Conservation (phyloP, 2,329 filamentous ascomycete genomes). For the Paramyrothecium sp. region DNA sequence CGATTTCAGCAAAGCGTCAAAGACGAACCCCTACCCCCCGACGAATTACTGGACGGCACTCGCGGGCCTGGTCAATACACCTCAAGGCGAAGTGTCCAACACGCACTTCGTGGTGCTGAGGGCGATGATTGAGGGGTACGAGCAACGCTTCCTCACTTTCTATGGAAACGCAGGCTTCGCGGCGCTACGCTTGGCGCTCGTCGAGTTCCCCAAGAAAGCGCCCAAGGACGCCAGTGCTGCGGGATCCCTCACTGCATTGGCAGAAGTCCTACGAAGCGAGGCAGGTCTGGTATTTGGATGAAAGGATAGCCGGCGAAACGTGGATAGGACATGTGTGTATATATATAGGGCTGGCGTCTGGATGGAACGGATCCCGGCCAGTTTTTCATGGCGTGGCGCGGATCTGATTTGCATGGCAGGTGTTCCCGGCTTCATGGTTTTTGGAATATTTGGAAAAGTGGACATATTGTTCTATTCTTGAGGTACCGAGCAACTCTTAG, state of each 20-base stretch:
- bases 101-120: conserved; percentile 72
- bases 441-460: background rate
- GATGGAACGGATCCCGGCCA: conserved; percentile 4
- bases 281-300: conserved; percentile 46
- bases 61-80: conserved; percentile 74
- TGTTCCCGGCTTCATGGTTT: background rate
- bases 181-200: conserved; percentile 65
- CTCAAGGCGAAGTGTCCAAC: conserved; percentile 63
- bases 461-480: background rate
- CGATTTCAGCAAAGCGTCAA: conserved; percentile 71
- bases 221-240: conserved; percentile 47
- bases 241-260: conserved; percentile 51
- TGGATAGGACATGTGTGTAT: background rate
- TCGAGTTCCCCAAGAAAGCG: conserved; percentile 68
- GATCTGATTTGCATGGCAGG: background rate
- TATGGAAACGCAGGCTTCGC: conserved; percentile 78
- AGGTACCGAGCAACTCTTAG: background rate
- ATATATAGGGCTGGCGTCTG: background rate
- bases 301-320: background rate
- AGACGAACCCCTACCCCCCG: conserved; percentile 73
- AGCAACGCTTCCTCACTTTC: conserved; percentile 73
- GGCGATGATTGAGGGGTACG: conserved; percentile 70
- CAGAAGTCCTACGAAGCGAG: conserved; percentile 49
- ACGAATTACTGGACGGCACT: conserved; percentile 80
- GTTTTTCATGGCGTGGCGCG: background rate